phyloP scores from a whole-genome alignment of 805 yeast genomes.

The Nakazawaea ernobii region DNA sequence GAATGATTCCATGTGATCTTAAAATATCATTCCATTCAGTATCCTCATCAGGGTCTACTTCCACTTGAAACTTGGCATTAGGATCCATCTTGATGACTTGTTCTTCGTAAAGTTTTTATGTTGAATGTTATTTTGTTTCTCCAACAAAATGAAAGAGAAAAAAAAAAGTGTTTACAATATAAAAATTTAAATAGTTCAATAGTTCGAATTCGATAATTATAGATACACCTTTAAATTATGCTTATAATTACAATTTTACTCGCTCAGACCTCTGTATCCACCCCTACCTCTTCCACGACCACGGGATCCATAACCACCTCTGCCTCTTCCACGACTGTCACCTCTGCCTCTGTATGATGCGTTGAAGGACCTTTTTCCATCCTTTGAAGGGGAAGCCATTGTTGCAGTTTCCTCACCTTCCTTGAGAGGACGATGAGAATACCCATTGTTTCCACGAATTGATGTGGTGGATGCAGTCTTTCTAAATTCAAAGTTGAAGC shows the following conservation, averaged over 20 bases:
- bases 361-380: neutral
- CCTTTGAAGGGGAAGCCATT: neutral
- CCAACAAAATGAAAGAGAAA: neutral
- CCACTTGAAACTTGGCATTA: conserved; percentile 67
- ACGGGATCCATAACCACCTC: conserved; percentile 1
- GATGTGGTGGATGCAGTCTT: neutral
- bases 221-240: neutral
- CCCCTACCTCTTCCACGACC: conserved; percentile 11
- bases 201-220: neutral
- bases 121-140: neutral
- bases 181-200: neutral
- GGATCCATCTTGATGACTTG: conserved; percentile 11
- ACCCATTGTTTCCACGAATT: neutral
- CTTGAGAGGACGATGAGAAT: neutral
- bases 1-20: conserved; percentile 85
- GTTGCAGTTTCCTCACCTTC: neutral
- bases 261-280: conserved; percentile 2
- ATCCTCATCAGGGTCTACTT: conserved; percentile 93
- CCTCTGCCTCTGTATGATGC: conserved; percentile 5
- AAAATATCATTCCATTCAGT: conserved; percentile 98
- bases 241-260: neutral
- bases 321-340: conserved; percentile 10
- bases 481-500: conserved; percentile 59
- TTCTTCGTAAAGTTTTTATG: neutral
- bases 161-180: neutral